A percentile compares a stretch with the other conserved stretches of the same genome.
These are phyloP conservation scores for Hypoxylon sp. DNA, from an alignment of 2,329 filamentous ascomycete species.

Conservation along the genomic window DNA sequence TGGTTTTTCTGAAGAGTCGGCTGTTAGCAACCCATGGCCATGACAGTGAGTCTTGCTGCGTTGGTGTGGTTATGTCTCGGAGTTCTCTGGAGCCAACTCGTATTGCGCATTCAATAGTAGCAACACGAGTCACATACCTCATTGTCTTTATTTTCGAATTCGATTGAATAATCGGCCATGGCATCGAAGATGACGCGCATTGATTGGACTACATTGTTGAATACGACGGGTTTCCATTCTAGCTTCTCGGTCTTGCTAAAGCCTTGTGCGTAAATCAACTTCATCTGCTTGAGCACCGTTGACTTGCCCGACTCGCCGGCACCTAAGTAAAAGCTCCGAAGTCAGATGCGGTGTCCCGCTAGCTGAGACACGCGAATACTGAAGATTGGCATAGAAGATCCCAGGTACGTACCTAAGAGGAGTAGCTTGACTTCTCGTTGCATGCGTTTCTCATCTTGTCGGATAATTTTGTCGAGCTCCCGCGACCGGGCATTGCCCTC, in stretches of 20 bases:
- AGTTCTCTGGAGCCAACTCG: background rate
- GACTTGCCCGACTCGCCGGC: conserved; percentile 97
- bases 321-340: conserved; percentile 67
- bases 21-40: conserved; percentile 36
- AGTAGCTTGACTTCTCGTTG: conserved; percentile 93
- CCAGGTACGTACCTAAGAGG: conserved; percentile 79
- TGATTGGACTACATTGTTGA: conserved; percentile 93
- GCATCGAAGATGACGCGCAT: conserved; percentile 92
- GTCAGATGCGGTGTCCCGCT: conserved; percentile 47
- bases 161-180: conserved; percentile 87
- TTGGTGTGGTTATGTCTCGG: conserved; percentile 18
- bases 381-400: conserved; percentile 30
- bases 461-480: conserved; percentile 89
- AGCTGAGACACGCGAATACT: conserved; percentile 40
- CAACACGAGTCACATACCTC: conserved; percentile 70
- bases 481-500: conserved; percentile 70
- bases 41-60: conserved; percentile 2
- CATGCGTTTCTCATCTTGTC: conserved; percentile 89
- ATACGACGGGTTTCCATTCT: conserved; percentile 95
- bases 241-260: conserved; percentile 92
- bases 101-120: conserved; percentile 15
- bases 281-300: conserved; percentile 98
- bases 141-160: conserved; percentile 84
- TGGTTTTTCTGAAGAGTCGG: conserved; percentile 75
- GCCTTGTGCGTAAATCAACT: conserved; percentile 93